Base-by-base conservation (phyloP, 2,329 filamentous ascomycete genomes). In the Aspergillus sp. region DNA sequence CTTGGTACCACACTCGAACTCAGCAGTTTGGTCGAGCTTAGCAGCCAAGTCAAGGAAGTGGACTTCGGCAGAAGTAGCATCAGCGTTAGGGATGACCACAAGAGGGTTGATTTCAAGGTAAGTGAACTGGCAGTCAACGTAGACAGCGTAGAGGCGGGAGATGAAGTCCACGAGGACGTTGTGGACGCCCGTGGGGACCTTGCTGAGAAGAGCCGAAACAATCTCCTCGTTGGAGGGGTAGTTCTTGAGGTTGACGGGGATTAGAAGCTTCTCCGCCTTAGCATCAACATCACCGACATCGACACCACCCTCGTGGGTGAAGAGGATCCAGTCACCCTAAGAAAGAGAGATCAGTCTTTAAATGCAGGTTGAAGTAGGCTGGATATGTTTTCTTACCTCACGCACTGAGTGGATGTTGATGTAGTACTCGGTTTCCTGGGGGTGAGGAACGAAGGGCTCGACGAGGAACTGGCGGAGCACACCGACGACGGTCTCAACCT, bases 41-140 rank as follows among this genome's bases (percentile, higher is more conserved):
- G 95, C 95, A 70, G 95, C 95, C 76, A 99, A 85, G 82, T 99
- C 95, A 68, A 99, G 87, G 88, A 99, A 99, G 86, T 97, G 87
- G 55, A 99, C 95, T 43, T 92, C 89, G 57, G 95, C 95, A 58
- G 92, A 96, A 67, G 93, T 98, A 74, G 86, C 90, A 70, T 93
- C 88, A 66, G 86, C 89, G 78, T 98, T 98, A 77, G 95, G 95
- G 71, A 99, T 93, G 76, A 97, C 95, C 62, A 99, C 95, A 65
- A 99, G 84, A 68, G 95, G 95, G 87, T 99, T 99, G 85, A 99
- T 99, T 82, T 99, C 95, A 70, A 99, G 91, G 84, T 99, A 99
- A 73, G 95, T 98, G 87, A 99, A 99, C 81, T 99, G 95, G 87
- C 91, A 96, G 84, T 99, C 95, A 65, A 98, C 95, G 74, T 98